Evolutionary conservation across 2,329 filamentous ascomycete genomes (phyloP).

Genomic region (Sclerotinia sclerotiorum): DNA sequence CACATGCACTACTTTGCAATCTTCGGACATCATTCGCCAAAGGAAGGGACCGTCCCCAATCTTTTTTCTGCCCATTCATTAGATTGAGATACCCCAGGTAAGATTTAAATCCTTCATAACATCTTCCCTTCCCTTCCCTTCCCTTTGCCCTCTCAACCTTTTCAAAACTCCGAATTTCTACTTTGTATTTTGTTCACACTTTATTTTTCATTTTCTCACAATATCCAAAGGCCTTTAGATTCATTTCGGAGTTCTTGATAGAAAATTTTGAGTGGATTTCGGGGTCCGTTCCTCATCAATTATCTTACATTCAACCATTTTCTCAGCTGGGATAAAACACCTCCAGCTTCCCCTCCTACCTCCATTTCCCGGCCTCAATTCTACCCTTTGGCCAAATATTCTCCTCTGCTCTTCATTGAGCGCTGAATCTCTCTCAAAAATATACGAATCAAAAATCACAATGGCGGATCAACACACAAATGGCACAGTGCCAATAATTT

Average conservation of each 20-base stretch:
- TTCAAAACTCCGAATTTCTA: neutral
- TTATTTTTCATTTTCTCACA: neutral
- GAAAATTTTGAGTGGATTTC: neutral
- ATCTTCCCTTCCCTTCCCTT: neutral
- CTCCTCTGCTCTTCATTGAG: slow-evolving; percentile 36
- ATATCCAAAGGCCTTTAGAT: neutral
- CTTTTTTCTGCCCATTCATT: neutral
- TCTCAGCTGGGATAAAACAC: slow-evolving; percentile 18
- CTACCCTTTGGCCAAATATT: slow-evolving; percentile 32
- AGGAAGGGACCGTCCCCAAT: neutral
- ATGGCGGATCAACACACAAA: slow-evolving; percentile 33
- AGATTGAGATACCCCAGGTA: slow-evolving; percentile 13
- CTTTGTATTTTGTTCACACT: slow-evolving; percentile 1
- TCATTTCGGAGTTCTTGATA: slow-evolving; percentile 1
- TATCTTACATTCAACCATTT: slow-evolving; percentile 23
- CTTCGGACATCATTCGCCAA: neutral
- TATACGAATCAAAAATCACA: neutral
- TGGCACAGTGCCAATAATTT: slow-evolving; percentile 49
- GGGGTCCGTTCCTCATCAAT: neutral
- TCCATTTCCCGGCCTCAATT: slow-evolving; percentile 15
- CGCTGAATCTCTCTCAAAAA: slow-evolving; percentile 20
- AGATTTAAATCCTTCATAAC: slow-evolving; percentile 12
- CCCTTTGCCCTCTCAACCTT: slow-evolving; percentile 2
- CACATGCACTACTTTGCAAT: neutral
- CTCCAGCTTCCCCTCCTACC: slow-evolving; percentile 4